Evolutionary conservation across 164 flowering plant genomes (phyloP).

Genomic region (Cinnamomum micranthum): DNA sequence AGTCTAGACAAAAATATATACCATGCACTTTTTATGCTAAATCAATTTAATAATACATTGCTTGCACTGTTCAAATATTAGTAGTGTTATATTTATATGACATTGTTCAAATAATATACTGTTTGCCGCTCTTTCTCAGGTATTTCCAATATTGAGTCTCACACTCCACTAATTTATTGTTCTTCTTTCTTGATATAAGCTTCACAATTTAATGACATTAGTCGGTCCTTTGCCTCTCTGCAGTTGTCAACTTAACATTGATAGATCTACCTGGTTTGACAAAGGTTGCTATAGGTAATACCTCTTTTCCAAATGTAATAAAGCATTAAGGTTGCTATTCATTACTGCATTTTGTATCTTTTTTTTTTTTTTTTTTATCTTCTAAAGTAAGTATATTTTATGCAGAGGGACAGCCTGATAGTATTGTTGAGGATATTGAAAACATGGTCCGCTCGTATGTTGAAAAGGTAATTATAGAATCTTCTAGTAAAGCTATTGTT

Average conservation of each 20-base stretch:
- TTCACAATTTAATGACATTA: not conserved
- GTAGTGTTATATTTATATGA: no score
- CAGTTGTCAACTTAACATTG: constrained; percentile 95
- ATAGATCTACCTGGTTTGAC: constrained; percentile 99
- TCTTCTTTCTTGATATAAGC: not conserved
- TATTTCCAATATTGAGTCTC: not conserved
- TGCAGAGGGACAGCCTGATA: constrained; percentile 70
- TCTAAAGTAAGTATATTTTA: not conserved
- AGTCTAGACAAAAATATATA: no score
- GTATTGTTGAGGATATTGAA: constrained; percentile 80
- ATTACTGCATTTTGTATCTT: not conserved
- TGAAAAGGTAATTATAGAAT: constrained; percentile 63
- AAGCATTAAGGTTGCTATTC: not conserved
- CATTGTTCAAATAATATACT: no score
- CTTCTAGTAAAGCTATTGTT: not conserved
- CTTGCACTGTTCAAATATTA: no score
- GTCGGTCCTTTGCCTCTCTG: constrained; percentile 6
- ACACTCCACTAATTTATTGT: not conserved
- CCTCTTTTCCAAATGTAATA: constrained; percentile 10
- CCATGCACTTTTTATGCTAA: no score
- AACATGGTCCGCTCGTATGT: constrained; percentile 83
- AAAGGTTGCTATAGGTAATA: constrained; percentile 92
- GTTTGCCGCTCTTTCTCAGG: not conserved
- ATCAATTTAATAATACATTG: no score
- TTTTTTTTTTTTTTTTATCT: not conserved